Evolutionary conservation across 148 eudicot species (phyloP).

Genomic region (Camellia sinensis): DNA sequence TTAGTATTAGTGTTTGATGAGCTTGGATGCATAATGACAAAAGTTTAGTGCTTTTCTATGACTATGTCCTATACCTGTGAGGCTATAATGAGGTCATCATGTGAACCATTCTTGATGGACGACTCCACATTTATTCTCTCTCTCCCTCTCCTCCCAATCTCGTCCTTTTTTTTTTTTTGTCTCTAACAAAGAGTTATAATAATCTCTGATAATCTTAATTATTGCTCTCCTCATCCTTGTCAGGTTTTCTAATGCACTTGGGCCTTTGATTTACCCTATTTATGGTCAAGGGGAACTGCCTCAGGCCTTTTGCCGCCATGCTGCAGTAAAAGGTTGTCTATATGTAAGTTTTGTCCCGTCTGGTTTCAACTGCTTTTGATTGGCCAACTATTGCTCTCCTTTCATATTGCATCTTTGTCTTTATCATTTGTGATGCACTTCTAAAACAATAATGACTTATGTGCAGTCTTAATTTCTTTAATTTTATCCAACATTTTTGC

Average conservation of each 20-base stretch:
- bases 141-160: background rate
- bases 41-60: background rate
- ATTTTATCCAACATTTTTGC: too few relatives aligned
- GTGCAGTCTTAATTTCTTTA: too few relatives aligned
- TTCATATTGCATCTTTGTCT: background rate
- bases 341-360: constrained; percentile 55
- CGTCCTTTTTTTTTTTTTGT: background rate
- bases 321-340: constrained; percentile 96
- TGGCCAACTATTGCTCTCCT: too few relatives aligned
- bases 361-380: background rate
- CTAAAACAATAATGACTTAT: background rate
- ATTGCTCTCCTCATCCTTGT: constrained; percentile 11
- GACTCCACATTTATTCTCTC: constrained; percentile 3
- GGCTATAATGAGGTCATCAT: too few relatives aligned
- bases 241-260: constrained; percentile 80
- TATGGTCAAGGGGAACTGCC: constrained; percentile 96
- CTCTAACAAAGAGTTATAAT: too few relatives aligned
- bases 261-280: constrained; percentile 86
- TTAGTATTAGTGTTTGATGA: background rate
- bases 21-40: background rate
- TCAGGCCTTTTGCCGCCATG: constrained; percentile 95
- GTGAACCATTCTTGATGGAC: background rate
- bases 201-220: background rate
- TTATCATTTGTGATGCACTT: background rate
- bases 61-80: background rate